Conservation (phyloP, 2,329 filamentous ascomycete species). For the Phaeosphaeriaceae sp. region DNA sequence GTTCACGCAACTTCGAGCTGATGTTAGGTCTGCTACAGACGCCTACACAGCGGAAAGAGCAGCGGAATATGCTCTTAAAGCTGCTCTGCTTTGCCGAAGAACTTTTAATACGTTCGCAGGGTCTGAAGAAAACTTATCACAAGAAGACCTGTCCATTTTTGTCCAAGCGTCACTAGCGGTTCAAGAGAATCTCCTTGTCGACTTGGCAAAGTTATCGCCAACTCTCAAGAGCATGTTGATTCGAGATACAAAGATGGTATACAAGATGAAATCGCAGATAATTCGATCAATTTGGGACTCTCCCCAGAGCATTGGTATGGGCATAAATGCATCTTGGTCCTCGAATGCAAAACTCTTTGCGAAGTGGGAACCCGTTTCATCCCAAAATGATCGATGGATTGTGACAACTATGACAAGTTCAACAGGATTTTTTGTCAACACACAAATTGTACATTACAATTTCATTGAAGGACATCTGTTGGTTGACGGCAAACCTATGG, state of each 20-base stretch:
- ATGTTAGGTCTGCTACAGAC: slow-evolving; percentile 32
- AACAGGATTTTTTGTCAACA: slow-evolving; percentile 12
- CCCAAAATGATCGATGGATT: too few species aligned
- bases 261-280: slow-evolving; percentile 37
- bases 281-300: too few species aligned
- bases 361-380: too few species aligned
- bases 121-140: too few species aligned
- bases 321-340: too few species aligned
- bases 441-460: slow-evolving; percentile 52
- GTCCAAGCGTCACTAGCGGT: slow-evolving; percentile 53
- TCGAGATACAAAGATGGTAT: slow-evolving; percentile 56
- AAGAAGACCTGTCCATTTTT: slow-evolving; percentile 32
- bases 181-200: slow-evolving; percentile 55
- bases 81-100: slow-evolving; percentile 62
- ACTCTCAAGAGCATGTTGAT: slow-evolving; percentile 51
- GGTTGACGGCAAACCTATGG: slow-evolving; percentile 56
- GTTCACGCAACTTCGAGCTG: slow-evolving; percentile 56
- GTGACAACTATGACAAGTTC: slow-evolving; percentile 20
- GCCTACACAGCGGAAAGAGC: background rate
- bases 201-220: slow-evolving; percentile 45
- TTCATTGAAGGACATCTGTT: slow-evolving; percentile 57
- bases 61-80: slow-evolving; percentile 56
- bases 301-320: too few species aligned
- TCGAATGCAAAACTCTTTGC: too few species aligned
- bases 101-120: slow-evolving; percentile 34